Evolutionary conservation across 345 rosid genomes (phyloP), one percentile per base, ranked within the genome.

Genomic region (Hibiscus tridactylites): DNA sequence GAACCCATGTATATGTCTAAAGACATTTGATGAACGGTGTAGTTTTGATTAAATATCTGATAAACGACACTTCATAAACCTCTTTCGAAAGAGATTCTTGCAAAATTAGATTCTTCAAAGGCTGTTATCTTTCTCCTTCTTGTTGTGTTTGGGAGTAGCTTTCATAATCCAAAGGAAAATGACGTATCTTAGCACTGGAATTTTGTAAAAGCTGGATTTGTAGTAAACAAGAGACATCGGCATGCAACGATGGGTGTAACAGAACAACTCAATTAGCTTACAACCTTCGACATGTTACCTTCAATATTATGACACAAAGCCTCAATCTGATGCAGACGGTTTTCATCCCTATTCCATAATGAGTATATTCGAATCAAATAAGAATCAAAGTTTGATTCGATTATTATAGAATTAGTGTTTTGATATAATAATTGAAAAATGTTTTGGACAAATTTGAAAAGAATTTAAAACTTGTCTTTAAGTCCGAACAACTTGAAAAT

Each of bases 261-360:
- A 62, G 66, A 62, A 62, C 26, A 62, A 62, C 66, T 33, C 47
- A 17, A 64, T 64, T 39, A 64, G 9, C 52, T 9, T 19, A n/a
- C 10, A 17, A 42, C 31, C 10, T 64, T 39, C 11, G 52, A 64
- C 68, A 64, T 3, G 42, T 64, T 39, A 64, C 68, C 68, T 64
- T 39, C 47, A 39, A 17, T 64, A 64, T 63, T 39, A 63, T 37
- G 68, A 63, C 68, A 39, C 21, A 17, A 63, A n/a, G 50, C 68
- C 50, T 63, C 7, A 37, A 21, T 62, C 37, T 9, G 28, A 62
- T 62, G 17, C 67, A 62, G 24, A 21, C 0, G 24, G 0, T 21
- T 21, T 21, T 28, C 4, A 28, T 7, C 33, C 10, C 16, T 26
- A 3, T 5, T 16, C 19, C 2, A 3, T 7, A 52, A 4, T 52